Percentiles rank a stretch among this genome's conserved stretches.
Conservation (phyloP, 306 rosid genomes). For the Abrus pulchellus region DNA sequence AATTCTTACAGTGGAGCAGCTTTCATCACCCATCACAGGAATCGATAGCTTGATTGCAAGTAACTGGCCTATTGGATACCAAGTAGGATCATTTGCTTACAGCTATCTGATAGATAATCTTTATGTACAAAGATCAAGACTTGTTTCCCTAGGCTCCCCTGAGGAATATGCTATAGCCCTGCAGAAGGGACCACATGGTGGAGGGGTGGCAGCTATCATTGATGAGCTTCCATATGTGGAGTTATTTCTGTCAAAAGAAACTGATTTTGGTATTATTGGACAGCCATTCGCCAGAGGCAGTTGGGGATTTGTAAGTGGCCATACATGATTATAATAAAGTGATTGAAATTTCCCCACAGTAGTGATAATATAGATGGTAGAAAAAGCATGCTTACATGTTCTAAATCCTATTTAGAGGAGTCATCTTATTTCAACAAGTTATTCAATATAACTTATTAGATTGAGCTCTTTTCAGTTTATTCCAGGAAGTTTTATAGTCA, state of each 20-base stretch:
- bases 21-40: conserved; percentile 88
- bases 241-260: conserved; percentile 72
- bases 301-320: conserved; percentile 97
- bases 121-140: conserved; percentile 72
- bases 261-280: conserved; percentile 85
- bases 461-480: too few relatives aligned
- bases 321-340: conserved; percentile 21
- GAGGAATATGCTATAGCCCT: conserved; percentile 85
- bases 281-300: conserved; percentile 84
- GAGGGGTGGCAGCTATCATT: conserved; percentile 93
- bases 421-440: too few relatives aligned
- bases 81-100: conserved; percentile 91
- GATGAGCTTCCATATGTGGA: conserved; percentile 93
- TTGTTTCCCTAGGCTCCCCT: conserved; percentile 79
- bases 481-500: too few relatives aligned
- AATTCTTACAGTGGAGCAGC: conserved; percentile 93
- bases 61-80: conserved; percentile 87
- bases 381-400: conserved; percentile 6
- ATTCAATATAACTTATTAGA: too few relatives aligned
- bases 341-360: conserved; percentile 15
- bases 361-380: neutral
- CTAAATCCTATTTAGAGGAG: neutral
- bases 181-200: conserved; percentile 69
- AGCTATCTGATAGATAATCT: conserved; percentile 81
- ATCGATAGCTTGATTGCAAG: conserved; percentile 83